These are phyloP conservation scores for Saussurea involucrata DNA, from an alignment of 129 eudicot species.

Conservation along the genomic window DNA sequence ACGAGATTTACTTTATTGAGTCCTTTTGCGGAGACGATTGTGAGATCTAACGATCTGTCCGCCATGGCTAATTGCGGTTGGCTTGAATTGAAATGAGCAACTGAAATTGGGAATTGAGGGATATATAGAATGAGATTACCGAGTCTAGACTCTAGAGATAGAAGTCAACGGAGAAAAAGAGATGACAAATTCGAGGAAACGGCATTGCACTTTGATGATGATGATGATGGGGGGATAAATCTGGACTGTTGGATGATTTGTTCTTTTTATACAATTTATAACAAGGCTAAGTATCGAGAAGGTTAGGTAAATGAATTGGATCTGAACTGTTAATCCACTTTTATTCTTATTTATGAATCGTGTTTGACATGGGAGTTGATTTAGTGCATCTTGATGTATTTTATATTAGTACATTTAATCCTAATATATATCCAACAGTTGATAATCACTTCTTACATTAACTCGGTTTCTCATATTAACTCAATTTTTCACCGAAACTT, in stretches of 20 bases:
- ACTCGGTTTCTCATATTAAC: too few relatives aligned
- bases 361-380: too few relatives aligned
- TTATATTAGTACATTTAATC: too few relatives aligned
- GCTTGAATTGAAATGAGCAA: neutral
- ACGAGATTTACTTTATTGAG: conserved; percentile 64
- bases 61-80: conserved; percentile 12
- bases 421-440: too few relatives aligned
- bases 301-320: too few relatives aligned
- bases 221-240: neutral
- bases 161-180: neutral
- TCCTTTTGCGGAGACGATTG: conserved; percentile 54
- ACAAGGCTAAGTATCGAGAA: too few relatives aligned
- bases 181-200: neutral
- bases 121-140: neutral
- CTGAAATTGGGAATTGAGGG: neutral
- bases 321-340: too few relatives aligned
- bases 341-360: too few relatives aligned
- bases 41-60: conserved; percentile 39
- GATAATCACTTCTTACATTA: too few relatives aligned
- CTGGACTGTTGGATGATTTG: neutral
- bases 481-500: too few relatives aligned
- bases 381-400: too few relatives aligned
- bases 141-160: neutral
- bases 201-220: neutral
- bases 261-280: too few relatives aligned